phyloP scores from a whole-genome alignment of 2,329 filamentous ascomycete species.

The Penicillium nordicum region DNA sequence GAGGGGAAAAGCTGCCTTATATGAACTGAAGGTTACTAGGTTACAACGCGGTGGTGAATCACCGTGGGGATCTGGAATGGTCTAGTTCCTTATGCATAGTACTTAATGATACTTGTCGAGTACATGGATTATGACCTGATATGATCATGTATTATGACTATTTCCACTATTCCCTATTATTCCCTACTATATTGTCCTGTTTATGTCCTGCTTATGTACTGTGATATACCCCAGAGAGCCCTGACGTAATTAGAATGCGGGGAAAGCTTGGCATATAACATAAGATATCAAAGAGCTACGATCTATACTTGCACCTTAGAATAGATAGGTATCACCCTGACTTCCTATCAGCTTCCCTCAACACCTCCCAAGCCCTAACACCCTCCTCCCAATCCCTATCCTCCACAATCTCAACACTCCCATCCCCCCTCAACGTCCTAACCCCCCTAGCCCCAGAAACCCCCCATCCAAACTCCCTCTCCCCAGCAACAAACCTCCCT shows the following conservation, averaged over 20 bases:
- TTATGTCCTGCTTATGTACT: background rate
- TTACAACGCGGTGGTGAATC: background rate
- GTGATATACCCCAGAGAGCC: background rate
- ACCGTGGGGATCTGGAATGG: background rate
- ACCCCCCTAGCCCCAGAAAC: conserved; percentile 34
- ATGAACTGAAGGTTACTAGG: background rate
- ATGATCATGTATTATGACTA: background rate
- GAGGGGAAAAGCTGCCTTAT: conserved; percentile 2
- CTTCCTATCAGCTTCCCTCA: conserved; percentile 20
- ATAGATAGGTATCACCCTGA: background rate
- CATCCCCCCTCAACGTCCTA: conserved; percentile 46
- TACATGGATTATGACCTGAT: background rate
- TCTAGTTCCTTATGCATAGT: background rate
- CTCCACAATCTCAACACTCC: conserved; percentile 45
- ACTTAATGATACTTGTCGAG: background rate
- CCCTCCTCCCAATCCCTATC: conserved; percentile 50
- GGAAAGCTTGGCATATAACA: conserved; percentile 19
- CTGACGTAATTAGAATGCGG: conserved; percentile 24
- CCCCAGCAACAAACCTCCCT: conserved; percentile 27
- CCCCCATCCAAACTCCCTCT: conserved; percentile 27
- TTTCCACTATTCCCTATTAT: background rate
- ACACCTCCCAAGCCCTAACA: conserved; percentile 46
- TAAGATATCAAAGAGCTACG: background rate
- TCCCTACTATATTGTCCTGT: background rate
- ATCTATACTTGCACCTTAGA: background rate